Base-by-base conservation (phyloP, 345 rosid species). In the Mallotus nudiflorus region DNA sequence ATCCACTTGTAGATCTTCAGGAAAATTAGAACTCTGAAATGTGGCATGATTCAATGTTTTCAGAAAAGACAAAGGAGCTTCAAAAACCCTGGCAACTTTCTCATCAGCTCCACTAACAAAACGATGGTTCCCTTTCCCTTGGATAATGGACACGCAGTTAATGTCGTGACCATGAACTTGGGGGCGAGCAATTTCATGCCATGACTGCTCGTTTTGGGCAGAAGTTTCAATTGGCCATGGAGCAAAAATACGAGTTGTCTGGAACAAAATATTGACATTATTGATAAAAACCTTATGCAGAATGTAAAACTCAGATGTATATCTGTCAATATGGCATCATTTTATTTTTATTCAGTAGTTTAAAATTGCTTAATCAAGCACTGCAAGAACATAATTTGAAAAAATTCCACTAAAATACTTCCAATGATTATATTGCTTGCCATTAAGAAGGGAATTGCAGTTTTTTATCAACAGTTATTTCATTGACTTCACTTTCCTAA, bases 161-260 rank as follows among this genome's bases (percentile, higher is more conserved):
- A 95, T 89, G 76, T 92, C 97, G 66, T 95, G 99, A 27, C 99
- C 99, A 77, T 95, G 99, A 82, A 95, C 83, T 83, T 95, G 97
- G 74, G 99, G 99, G 45, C 96, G 90, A 48, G 93, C 89, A 39
- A 95, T 81, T 86, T 95, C 99, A 82, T 92, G 92, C 97, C 96
- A 90, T 59, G 82, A 80, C 74, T 81, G 85, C 66, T 64, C 77
- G 50, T 73, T 78, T 11, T 19, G 58, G 48, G 27, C 67, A 66
- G 82, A 74, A 28, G 79, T 79, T 54, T 71, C 83, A 68, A 55
- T 82, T 83, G 86, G 33, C 99, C 98, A 95, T 61, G 96, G 85
- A 46, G 91, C 89, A 86, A 89, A 92, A 64, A 85, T 77, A 39
- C 94, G 98, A 33, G 88, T 76, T 25, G 97, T 89, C 98, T 95